Evolutionary conservation across 2,329 filamentous ascomycete species (phyloP).

Genomic region (Pseudogymnoascus destructans): DNA sequence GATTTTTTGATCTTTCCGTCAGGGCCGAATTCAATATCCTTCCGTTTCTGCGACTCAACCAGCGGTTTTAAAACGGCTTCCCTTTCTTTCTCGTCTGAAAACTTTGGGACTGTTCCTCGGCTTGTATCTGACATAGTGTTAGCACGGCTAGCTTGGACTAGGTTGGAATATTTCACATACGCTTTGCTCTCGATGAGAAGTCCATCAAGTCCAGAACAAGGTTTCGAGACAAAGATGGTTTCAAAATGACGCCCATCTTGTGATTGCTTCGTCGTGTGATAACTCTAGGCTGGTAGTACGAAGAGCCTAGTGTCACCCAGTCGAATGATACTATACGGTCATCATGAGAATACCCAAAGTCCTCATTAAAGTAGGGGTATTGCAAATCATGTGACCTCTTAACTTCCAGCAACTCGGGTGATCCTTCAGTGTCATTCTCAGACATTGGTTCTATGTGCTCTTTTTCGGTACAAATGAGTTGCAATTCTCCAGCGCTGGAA

Average conservation of each 20-base stretch:
- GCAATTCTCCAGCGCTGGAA: conserved; percentile 49
- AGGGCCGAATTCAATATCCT: not conserved
- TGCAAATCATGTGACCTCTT: conserved; percentile 49
- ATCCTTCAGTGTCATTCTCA: conserved; percentile 34
- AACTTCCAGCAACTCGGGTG: conserved; percentile 47
- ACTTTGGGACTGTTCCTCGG: not conserved
- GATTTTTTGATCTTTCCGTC: not conserved
- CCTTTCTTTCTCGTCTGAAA: not conserved
- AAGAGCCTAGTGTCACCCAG: conserved; percentile 47
- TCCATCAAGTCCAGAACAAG: conserved; percentile 36
- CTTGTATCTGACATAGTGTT: not conserved
- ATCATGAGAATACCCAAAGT: conserved; percentile 33
- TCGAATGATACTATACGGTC: conserved; percentile 56
- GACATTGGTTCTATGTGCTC: conserved; percentile 35
- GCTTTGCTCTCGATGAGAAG: not conserved
- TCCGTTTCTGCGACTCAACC: not conserved
- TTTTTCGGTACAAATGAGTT: conserved; percentile 44
- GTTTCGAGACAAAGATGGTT: conserved; percentile 46
- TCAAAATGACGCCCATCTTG: conserved; percentile 47
- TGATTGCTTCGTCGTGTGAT: conserved; percentile 48
- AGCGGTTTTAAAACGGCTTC: conserved; percentile 4
- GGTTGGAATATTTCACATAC: not conserved
- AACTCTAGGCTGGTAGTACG: conserved; percentile 42
- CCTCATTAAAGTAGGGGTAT: conserved; percentile 37
- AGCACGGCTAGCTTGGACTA: not conserved